These are phyloP conservation scores for Fennellomyces sp. DNA, from an alignment of 371 early-diverging fungal genomes.

Conservation along the genomic window DNA sequence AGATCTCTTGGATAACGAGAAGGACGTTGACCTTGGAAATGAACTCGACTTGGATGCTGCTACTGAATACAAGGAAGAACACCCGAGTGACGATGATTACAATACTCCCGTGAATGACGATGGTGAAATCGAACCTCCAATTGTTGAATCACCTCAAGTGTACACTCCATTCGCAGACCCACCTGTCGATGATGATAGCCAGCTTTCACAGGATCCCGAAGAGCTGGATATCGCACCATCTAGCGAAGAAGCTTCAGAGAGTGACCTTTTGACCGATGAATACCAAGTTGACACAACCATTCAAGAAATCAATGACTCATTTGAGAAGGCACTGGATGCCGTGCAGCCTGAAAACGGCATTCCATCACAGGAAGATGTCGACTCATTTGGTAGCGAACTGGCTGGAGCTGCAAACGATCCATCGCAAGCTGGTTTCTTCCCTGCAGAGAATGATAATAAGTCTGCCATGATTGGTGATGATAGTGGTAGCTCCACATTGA, in stretches of 20 bases:
- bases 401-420: not conserved
- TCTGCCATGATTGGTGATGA: not conserved
- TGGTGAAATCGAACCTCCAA: not conserved
- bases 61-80: not conserved
- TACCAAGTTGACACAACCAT: constrained; percentile 7
- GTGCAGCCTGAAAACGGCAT: not conserved
- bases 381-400: not conserved
- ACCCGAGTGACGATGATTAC: not conserved
- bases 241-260: not conserved
- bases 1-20: not conserved
- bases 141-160: no score
- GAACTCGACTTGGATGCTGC: not conserved
- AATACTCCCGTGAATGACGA: not conserved
- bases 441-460: not conserved
- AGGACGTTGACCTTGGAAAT: not conserved
- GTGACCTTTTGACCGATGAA: not conserved
- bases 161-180: not conserved
- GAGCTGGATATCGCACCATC: not conserved
- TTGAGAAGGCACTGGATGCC: constrained; percentile 11
- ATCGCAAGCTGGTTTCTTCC: constrained; percentile 4
- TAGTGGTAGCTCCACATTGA: constrained; percentile 1
- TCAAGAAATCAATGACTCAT: constrained; percentile 7
- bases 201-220: not conserved
- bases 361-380: not conserved
- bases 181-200: not conserved